Percentiles rank a stretch among this genome's conserved stretches.
These are phyloP conservation scores for Diphasiastrum complanatum DNA, from an alignment of 83 land plant species.

Conservation along the genomic window DNA sequence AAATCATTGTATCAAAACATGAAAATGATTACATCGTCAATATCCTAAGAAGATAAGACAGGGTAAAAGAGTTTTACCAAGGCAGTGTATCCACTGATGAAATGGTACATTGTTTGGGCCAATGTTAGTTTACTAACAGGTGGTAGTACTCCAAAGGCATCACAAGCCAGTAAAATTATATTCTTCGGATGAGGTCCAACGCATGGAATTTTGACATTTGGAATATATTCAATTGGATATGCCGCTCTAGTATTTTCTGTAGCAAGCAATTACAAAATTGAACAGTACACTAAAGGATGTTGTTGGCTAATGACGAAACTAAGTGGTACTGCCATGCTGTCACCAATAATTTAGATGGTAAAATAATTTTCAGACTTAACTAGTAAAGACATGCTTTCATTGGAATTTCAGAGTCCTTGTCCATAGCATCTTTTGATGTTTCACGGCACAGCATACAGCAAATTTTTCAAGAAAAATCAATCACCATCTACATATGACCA, in stretches of 20 bases:
- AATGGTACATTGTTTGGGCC: slow-evolving; percentile 28
- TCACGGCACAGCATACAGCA: too few relatives aligned
- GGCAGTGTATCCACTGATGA: slow-evolving; percentile 28
- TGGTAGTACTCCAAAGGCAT: slow-evolving; percentile 29
- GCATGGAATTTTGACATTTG: slow-evolving; percentile 26
- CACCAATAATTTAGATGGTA: background rate
- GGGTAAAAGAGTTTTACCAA: slow-evolving; percentile 5
- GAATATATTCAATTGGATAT: slow-evolving; percentile 21
- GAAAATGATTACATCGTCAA: background rate
- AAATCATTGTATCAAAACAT: background rate
- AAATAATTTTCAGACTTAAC: background rate
- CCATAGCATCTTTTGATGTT: too few relatives aligned
- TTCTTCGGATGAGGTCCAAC: slow-evolving; percentile 29
- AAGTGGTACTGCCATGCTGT: background rate
- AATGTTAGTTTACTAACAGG: slow-evolving; percentile 30
- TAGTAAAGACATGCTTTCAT: too few relatives aligned
- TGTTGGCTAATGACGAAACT: background rate
- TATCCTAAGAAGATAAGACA: background rate
- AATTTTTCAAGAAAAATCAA: background rate
- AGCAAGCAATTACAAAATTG: slow-evolving; percentile 2
- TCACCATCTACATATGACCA: background rate
- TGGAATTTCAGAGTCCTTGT: too few relatives aligned
- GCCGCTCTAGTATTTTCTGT: slow-evolving; percentile 28
- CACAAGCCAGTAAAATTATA: slow-evolving; percentile 23
- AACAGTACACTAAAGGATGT: background rate